Evolutionary conservation across 164 flowering plant genomes (phyloP).

Genomic region (Magnolia changhungtana): DNA sequence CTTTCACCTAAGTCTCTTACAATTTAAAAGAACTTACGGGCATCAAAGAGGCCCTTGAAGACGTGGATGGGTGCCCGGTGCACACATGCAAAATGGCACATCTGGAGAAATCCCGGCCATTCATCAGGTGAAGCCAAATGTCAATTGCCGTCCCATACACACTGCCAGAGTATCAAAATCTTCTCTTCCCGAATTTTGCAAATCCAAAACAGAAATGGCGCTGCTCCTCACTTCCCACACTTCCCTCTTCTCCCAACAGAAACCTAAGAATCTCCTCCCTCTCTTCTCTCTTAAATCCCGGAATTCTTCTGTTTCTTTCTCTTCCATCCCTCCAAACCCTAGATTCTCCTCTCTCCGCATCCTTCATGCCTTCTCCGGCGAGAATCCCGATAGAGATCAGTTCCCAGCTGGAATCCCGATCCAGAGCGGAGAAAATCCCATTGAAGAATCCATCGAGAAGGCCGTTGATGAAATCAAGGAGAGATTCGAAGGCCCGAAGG

Average conservation of each 20-base stretch:
- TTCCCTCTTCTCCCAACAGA: constrained; percentile 8
- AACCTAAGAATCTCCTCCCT: constrained; percentile 11
- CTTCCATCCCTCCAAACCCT: constrained; percentile 4
- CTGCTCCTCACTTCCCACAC: constrained; percentile 19
- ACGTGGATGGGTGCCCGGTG: too few species aligned
- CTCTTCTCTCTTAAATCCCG: constrained; percentile 4
- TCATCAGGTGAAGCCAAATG: too few species aligned
- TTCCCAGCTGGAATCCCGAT: neutral
- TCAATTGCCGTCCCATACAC: too few species aligned
- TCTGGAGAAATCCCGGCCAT: too few species aligned
- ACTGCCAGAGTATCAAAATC: too few species aligned
- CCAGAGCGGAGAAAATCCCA: neutral
- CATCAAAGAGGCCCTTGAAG: too few species aligned
- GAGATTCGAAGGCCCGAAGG: neutral
- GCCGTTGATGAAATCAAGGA: constrained; percentile 2
- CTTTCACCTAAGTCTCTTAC: too few species aligned
- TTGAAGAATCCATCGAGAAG: neutral
- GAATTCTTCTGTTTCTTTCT: constrained; percentile 8
- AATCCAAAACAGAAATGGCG: constrained; percentile 20
- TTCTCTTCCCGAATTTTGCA: too few species aligned
- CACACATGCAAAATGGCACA: too few species aligned
- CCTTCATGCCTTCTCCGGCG: constrained; percentile 10
- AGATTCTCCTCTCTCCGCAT: constrained; percentile 13
- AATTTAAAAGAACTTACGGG: too few species aligned
- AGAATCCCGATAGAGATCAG: neutral